Base-by-base conservation (phyloP, 164 flowering plant genomes). In the Taxillus chinensis region DNA sequence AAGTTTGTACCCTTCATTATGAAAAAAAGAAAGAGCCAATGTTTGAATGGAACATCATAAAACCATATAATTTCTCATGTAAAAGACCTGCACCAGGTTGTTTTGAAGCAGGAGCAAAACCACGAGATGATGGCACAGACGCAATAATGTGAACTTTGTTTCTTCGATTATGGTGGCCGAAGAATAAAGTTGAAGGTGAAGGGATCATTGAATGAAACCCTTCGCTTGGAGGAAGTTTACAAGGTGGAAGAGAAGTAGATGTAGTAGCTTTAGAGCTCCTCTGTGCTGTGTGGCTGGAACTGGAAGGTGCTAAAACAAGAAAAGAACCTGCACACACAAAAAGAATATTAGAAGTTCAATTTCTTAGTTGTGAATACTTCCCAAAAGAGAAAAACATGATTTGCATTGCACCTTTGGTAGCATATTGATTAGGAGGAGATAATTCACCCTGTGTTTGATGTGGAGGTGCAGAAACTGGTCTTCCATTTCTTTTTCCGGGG, bases 61-160 rank as follows among this genome's bases (percentile, higher is more conserved):
- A 8, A 48, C 51, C 3, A 48, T 43, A 6, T 43, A 43, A 9
- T 43, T 43, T 43, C 46, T 43, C 46, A 43, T 6, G 46, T 43
- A 43, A 43, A 43, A 43, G 46, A 43, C 10, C 4, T 55, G 27
- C 63, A 89, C 92, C 92, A 78, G 64, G 71, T 41, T 71, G 64
- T 45, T 45, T 60, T 58, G 74, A 63, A 63, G 64, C 41, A 4
- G 78, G 71, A 66, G 82, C 77, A 71, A 80, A 71, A 57, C 53
- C 62, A 39, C 45, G 43, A 71, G 66, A 59, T 8, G 81, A 65
- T 42, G 77, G 57, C 63, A 81, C 65, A 57, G 75, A 80, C 55
- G 76, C 65, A 63, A 72, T 66, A 59, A 65, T 61, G 55, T 11
- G 64, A 60, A 52, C 68, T 62, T 64, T 73, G 67, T 64, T 73